Base-by-base conservation (phyloP, 106 monocot species). In the Allium sativum region DNA sequence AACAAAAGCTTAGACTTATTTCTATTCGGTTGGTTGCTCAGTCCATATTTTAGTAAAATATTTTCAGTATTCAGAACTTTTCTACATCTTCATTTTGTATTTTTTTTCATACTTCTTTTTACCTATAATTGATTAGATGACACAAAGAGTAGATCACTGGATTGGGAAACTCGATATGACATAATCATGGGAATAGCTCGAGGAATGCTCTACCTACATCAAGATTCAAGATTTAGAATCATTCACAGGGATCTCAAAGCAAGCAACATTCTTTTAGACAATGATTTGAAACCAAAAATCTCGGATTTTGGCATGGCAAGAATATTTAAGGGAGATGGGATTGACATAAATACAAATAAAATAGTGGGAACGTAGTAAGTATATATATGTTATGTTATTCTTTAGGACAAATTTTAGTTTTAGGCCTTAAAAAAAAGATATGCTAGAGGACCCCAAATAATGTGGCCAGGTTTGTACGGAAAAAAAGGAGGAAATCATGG, bases 221-320 rank as follows among this genome's bases (percentile, higher is more conserved):
- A 75, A 43, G 63, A 69, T 11, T 75, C 75, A 9, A 75, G 75
- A 52, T 64, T 75, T 7, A 64, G 63, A 69, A 58, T 75, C 8
- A 58, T 75, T 42, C 69, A 75, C 19, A 62, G 68, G 21, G 75
- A 74, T 31, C 55, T 75, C 3, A 75, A 75, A 56, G 75, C 69
- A 10, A 69, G 75, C 63, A 75, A 75, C 43, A 64, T 75, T 64
- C 75, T 75, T 18, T 56, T 75, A 1, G 75, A 75, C 18, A 42
- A 40, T 14, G 56, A 75, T 3, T 64, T 69, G 75, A 75, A 63
- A 0, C 74, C 75, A 0, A 75, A 75, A 15, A 75, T 75, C 10
- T 75, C 75, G 10, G 75, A 75, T 41, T 75, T 75, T 44, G 75
- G 69, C 48, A 51, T 75, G 69, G 69, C 75, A 44, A 69, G 75